Base-by-base conservation (phyloP, 495 filamentous ascomycete genomes). In the Tuber umbilicatum region DNA sequence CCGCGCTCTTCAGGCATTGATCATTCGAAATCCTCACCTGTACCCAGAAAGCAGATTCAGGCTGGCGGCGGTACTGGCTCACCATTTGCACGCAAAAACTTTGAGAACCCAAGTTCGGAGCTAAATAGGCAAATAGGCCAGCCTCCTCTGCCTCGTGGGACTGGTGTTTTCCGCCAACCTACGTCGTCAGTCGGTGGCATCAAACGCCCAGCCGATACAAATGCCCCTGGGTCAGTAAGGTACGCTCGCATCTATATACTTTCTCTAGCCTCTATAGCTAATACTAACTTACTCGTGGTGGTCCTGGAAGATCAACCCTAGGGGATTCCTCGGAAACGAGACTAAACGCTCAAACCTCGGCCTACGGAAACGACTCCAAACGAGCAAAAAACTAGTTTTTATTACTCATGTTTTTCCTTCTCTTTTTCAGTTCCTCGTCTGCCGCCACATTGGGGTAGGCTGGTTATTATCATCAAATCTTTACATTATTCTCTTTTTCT, bases 1-100 rank as follows among this genome's bases (percentile, higher is more conserved):
- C 81, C 81, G 60, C 72, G 81, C 35, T 81, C 81, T 27, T 70
- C 74, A n/a, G 81, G 81, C 27, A 81, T 82, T 38, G 81, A 82
- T 69, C 78, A 82, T 41, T 76, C 73, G n/a, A 82, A 80, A 41
- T 82, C 81, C 16, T 82, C 81, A 9, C 81, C 81, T 16, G 70
- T 82, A 12, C 75, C 78, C 43, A 70, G 78, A 70, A 82, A 82
- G 45, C 77, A 73, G 42, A 73, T 74, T 47, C 79, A 73, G 38
- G 69, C 79, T 21, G 73, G 73, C 5, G 75, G 75, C 23, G 60
- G 72, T 39, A 64, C 27, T 64, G 55, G 55, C 16, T 64, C 55
- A 7, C 55, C 55, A 17, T 78, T 75, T 70, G 71, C 70, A 64
- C 76, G 78, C 16, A 71, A 75, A n/a, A 82, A 82, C 43, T 80